Evolutionary conservation across 805 yeast species (phyloP).

Genomic region (Lipomyces orientalis): DNA sequence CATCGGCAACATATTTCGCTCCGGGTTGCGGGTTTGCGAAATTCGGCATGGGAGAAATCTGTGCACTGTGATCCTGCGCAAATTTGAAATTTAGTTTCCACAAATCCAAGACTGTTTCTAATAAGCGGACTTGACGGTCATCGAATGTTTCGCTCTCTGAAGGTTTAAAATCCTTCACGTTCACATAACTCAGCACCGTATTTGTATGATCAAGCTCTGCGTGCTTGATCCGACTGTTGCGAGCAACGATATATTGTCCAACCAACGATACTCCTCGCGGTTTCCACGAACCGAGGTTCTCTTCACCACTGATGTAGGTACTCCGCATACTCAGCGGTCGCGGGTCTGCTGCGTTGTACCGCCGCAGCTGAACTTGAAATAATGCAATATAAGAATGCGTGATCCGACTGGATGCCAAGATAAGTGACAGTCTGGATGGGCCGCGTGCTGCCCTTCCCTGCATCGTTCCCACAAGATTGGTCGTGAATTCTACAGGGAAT

Average conservation of each 20-base stretch:
- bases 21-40: constrained; percentile 2
- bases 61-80: neutral
- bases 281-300: constrained; percentile 31
- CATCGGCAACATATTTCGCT: constrained; percentile 30
- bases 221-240: neutral
- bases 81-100: constrained; percentile 18
- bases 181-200: constrained; percentile 11
- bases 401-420: constrained; percentile 20
- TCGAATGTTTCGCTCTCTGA: neutral
- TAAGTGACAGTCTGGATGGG: constrained; percentile 27
- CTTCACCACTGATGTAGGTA: constrained; percentile 32
- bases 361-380: constrained; percentile 27
- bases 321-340: constrained; percentile 15
- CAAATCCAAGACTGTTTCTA: constrained; percentile 5
- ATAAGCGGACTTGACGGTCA: constrained; percentile 5
- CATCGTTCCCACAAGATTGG: constrained; percentile 29
- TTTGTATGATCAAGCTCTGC: constrained; percentile 20
- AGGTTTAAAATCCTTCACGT: neutral
- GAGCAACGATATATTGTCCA: constrained; percentile 15
- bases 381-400: constrained; percentile 28
- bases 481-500: constrained; percentile 28
- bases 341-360: constrained; percentile 21
- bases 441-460: constrained; percentile 22
- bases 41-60: neutral
- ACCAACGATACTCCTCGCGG: constrained; percentile 31